Percentiles rank a stretch among this genome's conserved stretches.
These are phyloP conservation scores for Podosphaera xanthii DNA, from an alignment of 2,329 filamentous ascomycete species.

Conservation along the genomic window DNA sequence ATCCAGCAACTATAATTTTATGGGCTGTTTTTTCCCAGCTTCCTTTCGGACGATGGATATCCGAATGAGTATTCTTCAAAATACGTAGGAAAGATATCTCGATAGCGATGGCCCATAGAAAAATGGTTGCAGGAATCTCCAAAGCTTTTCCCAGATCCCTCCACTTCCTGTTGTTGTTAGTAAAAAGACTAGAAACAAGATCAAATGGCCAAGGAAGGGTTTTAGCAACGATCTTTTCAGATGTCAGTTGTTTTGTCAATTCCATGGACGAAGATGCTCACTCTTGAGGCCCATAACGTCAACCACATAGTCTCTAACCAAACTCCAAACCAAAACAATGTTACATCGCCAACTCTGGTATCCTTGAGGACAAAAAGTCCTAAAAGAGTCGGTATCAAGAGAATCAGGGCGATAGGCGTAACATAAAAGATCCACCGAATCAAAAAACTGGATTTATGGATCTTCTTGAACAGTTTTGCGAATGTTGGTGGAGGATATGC, in stretches of 20 bases:
- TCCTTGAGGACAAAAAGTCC: constrained; percentile 35
- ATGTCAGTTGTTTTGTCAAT: constrained; percentile 2
- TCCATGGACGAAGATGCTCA: constrained; percentile 13
- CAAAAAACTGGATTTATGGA: constrained; percentile 41
- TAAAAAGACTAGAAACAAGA: constrained; percentile 45
- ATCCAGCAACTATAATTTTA: constrained; percentile 69
- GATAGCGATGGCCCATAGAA: constrained; percentile 79
- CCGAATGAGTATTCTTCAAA: constrained; percentile 34
- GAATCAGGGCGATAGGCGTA: constrained; percentile 34
- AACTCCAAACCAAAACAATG: constrained; percentile 76
- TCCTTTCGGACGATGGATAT: constrained; percentile 27
- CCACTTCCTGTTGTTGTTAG: constrained; percentile 84
- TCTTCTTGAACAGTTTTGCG: constrained; percentile 38
- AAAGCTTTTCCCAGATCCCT: constrained; percentile 67
- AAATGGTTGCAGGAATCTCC: constrained; percentile 65
- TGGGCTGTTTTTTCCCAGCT: constrained; percentile 58
- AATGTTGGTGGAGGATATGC: constrained; percentile 37
- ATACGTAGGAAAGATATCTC: constrained; percentile 71
- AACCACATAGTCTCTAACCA: constrained; percentile 92
- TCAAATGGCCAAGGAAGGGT: constrained; percentile 37
- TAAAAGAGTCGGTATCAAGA: constrained; percentile 45
- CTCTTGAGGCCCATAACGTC: constrained; percentile 58
- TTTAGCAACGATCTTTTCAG: constrained; percentile 34
- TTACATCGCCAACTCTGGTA: constrained; percentile 48
- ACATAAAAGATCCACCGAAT: constrained; percentile 53